A percentile compares a stretch with the other conserved stretches of the same genome.
Evolutionary conservation across 208 protist species (phyloP).

Genomic region (Acanthamoeba castellanii): DNA sequence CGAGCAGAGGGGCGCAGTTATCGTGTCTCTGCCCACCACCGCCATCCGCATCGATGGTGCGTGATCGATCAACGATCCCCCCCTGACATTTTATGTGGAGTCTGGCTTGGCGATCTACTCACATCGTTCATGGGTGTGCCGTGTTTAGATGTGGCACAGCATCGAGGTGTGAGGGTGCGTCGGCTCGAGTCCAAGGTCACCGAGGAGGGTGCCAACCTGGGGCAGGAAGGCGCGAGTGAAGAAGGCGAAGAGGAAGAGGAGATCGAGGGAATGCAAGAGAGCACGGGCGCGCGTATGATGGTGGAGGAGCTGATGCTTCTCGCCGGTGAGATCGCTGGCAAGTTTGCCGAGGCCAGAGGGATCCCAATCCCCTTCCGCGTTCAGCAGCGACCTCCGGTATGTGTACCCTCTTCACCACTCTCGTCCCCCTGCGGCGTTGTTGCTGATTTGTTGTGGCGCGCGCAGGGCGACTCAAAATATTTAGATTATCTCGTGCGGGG

Average conservation of each 20-base stretch:
- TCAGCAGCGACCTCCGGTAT: background rate
- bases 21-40: slow-evolving; percentile 31
- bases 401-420: no score
- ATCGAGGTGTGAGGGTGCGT: background rate
- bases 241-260: background rate
- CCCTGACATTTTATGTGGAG: background rate
- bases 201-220: background rate
- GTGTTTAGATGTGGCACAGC: slow-evolving; percentile 4
- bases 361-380: slow-evolving; percentile 31
- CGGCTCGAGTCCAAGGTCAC: background rate
- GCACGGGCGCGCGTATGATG: slow-evolving; percentile 43
- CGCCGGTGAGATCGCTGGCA: slow-evolving; percentile 45
- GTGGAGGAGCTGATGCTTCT: slow-evolving; percentile 71
- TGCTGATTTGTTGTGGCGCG: background rate
- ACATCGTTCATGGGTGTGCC: background rate
- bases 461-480: slow-evolving; percentile 2
- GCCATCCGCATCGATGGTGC: slow-evolving; percentile 1
- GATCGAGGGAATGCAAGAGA: background rate
- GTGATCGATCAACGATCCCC: background rate
- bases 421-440: background rate
- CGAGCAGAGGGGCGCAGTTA: background rate
- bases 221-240: background rate
- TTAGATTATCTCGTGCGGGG: background rate
- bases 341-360: background rate
- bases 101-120: background rate